These are phyloP conservation scores for Rhytidiadelphus loreus DNA, from an alignment of 225 moss, liverwort and hornwort species.

Conservation along the genomic window DNA sequence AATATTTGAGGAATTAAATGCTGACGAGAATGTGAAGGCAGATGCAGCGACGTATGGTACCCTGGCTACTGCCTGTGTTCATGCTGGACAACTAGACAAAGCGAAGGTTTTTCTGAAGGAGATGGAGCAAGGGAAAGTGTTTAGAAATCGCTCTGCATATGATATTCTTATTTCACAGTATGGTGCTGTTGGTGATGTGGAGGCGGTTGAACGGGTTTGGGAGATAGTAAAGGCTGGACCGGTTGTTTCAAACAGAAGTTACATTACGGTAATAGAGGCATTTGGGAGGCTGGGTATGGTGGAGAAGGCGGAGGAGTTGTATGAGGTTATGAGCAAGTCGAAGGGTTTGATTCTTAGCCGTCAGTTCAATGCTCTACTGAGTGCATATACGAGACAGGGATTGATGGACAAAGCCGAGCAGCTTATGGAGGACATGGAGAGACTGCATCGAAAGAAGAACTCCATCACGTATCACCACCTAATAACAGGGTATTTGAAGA, in stretches of 20 bases:
- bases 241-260: slow-evolving; percentile 39
- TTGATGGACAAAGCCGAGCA: slow-evolving; percentile 47
- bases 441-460: slow-evolving; percentile 27
- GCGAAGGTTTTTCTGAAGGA: slow-evolving; percentile 39
- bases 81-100: slow-evolving; percentile 40
- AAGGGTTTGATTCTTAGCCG: slow-evolving; percentile 40
- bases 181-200: slow-evolving; percentile 47
- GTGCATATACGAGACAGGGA: slow-evolving; percentile 31
- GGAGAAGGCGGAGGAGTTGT: slow-evolving; percentile 55
- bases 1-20: slow-evolving; percentile 48
- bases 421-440: slow-evolving; percentile 32
- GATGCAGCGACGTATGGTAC: slow-evolving; percentile 68
- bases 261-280: slow-evolving; percentile 50
- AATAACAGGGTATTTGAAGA: slow-evolving; percentile 39
- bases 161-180: slow-evolving; percentile 61
- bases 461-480: slow-evolving; percentile 49
- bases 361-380: slow-evolving; percentile 56
- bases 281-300: slow-evolving; percentile 60
- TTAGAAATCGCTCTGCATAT: slow-evolving; percentile 35
- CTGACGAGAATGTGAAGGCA: slow-evolving; percentile 40
- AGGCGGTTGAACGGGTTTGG: slow-evolving; percentile 62
- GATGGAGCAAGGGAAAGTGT: slow-evolving; percentile 29
- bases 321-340: slow-evolving; percentile 32
- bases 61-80: slow-evolving; percentile 40
- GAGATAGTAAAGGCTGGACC: slow-evolving; percentile 25